Conservation (phyloP, 2,329 filamentous ascomycete genomes). For the Ceratocystis alfenasii region DNA sequence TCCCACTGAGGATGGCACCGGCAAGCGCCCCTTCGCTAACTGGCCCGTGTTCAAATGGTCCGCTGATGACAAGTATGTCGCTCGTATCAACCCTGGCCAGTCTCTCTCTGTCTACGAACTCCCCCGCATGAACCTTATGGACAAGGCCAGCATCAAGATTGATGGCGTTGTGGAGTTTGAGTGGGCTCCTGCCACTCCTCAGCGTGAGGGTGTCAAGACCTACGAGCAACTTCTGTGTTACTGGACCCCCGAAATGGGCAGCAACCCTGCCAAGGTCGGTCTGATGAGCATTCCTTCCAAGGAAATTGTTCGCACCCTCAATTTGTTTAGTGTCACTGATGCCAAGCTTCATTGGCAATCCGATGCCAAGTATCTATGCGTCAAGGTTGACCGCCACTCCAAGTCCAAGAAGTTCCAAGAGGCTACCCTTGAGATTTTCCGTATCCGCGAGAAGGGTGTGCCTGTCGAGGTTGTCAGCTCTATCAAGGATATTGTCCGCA, state of each 20-base stretch:
- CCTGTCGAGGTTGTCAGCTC: constrained; percentile 96
- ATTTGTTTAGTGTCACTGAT: constrained; percentile 95
- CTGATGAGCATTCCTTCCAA: constrained; percentile 94
- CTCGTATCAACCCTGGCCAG: constrained; percentile 73
- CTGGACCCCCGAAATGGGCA: constrained; percentile 97
- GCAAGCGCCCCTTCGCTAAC: constrained; percentile 65
- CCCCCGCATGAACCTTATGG: constrained; percentile 76
- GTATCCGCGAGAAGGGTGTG: constrained; percentile 91
- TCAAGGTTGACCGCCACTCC: constrained; percentile 97
- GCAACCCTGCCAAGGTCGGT: constrained; percentile 93
- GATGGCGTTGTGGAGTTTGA: constrained; percentile 97
- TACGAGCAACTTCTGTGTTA: constrained; percentile 97
- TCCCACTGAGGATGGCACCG: constrained; percentile 42
- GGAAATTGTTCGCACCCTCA: constrained; percentile 84
- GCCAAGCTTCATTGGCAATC: constrained; percentile 99
- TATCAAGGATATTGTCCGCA: constrained; percentile 97
- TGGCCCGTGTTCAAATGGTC: constrained; percentile 99
- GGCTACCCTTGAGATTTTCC: constrained; percentile 97
- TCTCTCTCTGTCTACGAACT: constrained; percentile 87
- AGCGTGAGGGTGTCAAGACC: constrained; percentile 72
- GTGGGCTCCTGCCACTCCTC: constrained; percentile 77
- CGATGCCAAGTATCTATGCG: constrained; percentile 82
- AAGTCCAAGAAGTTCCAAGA: constrained; percentile 98
- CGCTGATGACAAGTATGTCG: constrained; percentile 91
- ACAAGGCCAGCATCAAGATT: constrained; percentile 88